phyloP scores from a whole-genome alignment of 306 rosid species.

The Gastrolobium villosum region DNA sequence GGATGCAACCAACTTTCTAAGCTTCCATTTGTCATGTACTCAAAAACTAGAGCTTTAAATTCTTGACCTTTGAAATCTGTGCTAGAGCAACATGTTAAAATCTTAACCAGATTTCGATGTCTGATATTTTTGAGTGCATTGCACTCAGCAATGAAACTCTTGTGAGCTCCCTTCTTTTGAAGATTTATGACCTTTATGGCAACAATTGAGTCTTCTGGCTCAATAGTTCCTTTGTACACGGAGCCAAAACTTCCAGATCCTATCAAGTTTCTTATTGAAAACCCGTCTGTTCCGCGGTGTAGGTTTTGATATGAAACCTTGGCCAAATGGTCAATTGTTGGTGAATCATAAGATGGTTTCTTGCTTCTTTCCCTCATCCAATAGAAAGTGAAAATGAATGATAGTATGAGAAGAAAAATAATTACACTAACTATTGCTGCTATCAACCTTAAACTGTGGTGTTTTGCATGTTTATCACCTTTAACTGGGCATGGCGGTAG shows the following conservation, averaged over 20 bases:
- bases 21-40: constrained; percentile 47
- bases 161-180: constrained; percentile 44
- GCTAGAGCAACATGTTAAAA: constrained; percentile 50
- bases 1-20: constrained; percentile 53
- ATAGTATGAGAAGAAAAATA: constrained; percentile 5
- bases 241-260: constrained; percentile 43
- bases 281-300: constrained; percentile 29
- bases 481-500: constrained; percentile 36
- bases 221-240: constrained; percentile 47
- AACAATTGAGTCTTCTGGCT: constrained; percentile 16
- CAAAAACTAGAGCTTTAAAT: constrained; percentile 52
- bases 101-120: constrained; percentile 46
- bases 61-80: constrained; percentile 44
- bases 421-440: constrained; percentile 16
- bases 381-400: neutral
- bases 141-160: constrained; percentile 48
- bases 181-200: constrained; percentile 55
- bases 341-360: neutral
- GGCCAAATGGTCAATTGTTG: neutral
- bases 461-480: constrained; percentile 33
- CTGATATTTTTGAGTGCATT: constrained; percentile 37
- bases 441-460: constrained; percentile 15
- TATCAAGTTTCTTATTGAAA: constrained; percentile 32
- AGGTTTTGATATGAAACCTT: constrained; percentile 43
- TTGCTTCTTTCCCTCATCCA: constrained; percentile 20